Evolutionary conservation across 805 yeast species (phyloP).

Genomic region (Kodamaea nitidulidarum): DNA sequence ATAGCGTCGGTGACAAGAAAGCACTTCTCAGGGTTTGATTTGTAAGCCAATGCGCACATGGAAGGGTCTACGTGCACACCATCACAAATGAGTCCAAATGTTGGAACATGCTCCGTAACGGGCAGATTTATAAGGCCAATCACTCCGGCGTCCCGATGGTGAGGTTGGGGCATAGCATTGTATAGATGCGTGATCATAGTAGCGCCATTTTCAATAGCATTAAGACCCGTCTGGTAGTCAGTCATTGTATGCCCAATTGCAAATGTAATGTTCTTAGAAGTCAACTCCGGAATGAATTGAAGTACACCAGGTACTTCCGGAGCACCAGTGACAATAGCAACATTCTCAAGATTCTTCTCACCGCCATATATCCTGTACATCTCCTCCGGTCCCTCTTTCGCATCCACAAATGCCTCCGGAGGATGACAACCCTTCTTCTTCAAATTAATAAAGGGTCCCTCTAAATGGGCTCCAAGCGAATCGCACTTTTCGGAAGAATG

Average conservation of each 20-base stretch:
- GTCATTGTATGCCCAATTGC: constrained; percentile 49
- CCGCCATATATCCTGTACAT: constrained; percentile 37
- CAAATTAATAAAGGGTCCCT: constrained; percentile 53
- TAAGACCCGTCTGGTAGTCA: constrained; percentile 32
- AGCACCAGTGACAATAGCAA: constrained; percentile 47
- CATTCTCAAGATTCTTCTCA: constrained; percentile 29
- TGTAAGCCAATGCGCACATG: constrained; percentile 47
- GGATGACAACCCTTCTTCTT: constrained; percentile 52
- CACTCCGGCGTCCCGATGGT: constrained; percentile 55
- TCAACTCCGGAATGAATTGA: constrained; percentile 37
- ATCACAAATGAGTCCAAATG: constrained; percentile 53
- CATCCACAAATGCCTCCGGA: constrained; percentile 39
- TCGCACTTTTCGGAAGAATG: constrained; percentile 34
- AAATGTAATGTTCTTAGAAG: constrained; percentile 30
- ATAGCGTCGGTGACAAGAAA: constrained; percentile 58
- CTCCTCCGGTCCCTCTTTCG: constrained; percentile 25
- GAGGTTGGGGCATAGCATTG: constrained; percentile 62
- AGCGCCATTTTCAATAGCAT: constrained; percentile 50
- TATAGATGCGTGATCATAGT: constrained; percentile 58
- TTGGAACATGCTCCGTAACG: constrained; percentile 31
- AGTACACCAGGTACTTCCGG: constrained; percentile 48
- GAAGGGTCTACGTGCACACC: constrained; percentile 59
- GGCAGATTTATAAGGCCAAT: constrained; percentile 45
- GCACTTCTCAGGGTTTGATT: constrained; percentile 49
- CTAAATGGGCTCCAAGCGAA: constrained; percentile 55